Conservation (phyloP, 176 grass and related monocot species). For the Zoysia japonica region DNA sequence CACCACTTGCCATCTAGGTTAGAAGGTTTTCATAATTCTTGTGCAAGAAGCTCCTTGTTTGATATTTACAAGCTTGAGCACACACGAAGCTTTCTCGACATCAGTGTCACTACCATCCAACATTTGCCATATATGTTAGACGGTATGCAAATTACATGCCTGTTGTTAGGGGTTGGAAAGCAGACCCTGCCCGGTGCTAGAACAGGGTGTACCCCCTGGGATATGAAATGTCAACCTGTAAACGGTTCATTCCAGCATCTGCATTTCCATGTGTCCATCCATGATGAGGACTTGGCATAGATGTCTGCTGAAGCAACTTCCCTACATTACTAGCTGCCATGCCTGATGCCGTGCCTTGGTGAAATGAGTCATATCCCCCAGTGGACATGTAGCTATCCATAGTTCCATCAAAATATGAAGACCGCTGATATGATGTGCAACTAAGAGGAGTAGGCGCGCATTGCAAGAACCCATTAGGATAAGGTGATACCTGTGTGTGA, state of each 20-base stretch:
- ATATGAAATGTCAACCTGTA: constrained; percentile 39
- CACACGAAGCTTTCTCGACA: constrained; percentile 29
- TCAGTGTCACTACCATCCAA: constrained; percentile 34
- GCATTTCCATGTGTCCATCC: constrained; percentile 39
- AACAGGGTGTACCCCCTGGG: constrained; percentile 43
- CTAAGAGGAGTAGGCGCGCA: background rate
- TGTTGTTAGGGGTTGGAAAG: constrained; percentile 42
- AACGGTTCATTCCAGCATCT: constrained; percentile 36
- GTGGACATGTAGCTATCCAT: constrained; percentile 35
- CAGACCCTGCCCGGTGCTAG: constrained; percentile 18
- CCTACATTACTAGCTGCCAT: constrained; percentile 30
- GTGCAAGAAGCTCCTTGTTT: constrained; percentile 34
- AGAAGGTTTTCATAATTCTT: constrained; percentile 39
- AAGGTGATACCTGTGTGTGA: constrained; percentile 23
- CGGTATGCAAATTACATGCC: constrained; percentile 41
- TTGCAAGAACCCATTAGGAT: constrained; percentile 26
- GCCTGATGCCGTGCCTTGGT: constrained; percentile 27
- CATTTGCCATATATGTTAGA: constrained; percentile 48
- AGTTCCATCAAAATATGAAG: constrained; percentile 38
- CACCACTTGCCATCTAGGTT: constrained; percentile 40
- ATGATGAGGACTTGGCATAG: background rate
- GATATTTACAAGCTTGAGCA: constrained; percentile 50
- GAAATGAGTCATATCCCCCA: constrained; percentile 33
- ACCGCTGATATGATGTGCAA: constrained; percentile 27
- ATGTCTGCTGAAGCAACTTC: constrained; percentile 16